Evolutionary conservation across 2,329 filamentous ascomycete genomes (phyloP).

Genomic region (Fusarium tjaetaba): DNA sequence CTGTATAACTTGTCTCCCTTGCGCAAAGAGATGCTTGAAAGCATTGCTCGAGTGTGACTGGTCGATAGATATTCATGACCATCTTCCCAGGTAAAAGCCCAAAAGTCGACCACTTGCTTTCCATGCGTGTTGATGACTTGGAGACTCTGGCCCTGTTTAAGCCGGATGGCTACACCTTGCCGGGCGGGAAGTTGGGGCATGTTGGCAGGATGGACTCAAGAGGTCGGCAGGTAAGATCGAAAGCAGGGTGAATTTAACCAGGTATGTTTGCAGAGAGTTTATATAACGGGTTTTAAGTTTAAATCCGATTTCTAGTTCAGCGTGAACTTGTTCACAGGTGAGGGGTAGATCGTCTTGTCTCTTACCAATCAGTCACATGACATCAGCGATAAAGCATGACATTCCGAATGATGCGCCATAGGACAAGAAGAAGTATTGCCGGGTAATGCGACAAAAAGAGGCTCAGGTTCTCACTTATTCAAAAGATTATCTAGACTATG

Average conservation of each 20-base stretch:
- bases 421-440: no score
- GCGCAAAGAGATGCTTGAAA: not conserved
- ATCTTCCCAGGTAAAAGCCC: not conserved
- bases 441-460: no score
- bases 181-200: not conserved
- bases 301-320: fast-evolving
- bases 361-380: no score
- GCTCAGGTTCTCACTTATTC: no score
- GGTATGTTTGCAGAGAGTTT: fast-evolving
- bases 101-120: not conserved
- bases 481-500: no score
- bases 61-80: fast-evolving
- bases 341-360: no score
- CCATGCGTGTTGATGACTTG: not conserved
- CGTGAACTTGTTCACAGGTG: no score
- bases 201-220: not conserved
- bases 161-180: fast-evolving
- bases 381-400: no score
- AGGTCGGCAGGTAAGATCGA: no score
- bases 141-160: not conserved
- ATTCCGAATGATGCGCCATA: no score
- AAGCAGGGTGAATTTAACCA: no score
- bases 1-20: not conserved
- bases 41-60: not conserved
- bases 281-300: not conserved